Conservation (phyloP, 495 filamentous ascomycete genomes). For the Parmelia sp. region DNA sequence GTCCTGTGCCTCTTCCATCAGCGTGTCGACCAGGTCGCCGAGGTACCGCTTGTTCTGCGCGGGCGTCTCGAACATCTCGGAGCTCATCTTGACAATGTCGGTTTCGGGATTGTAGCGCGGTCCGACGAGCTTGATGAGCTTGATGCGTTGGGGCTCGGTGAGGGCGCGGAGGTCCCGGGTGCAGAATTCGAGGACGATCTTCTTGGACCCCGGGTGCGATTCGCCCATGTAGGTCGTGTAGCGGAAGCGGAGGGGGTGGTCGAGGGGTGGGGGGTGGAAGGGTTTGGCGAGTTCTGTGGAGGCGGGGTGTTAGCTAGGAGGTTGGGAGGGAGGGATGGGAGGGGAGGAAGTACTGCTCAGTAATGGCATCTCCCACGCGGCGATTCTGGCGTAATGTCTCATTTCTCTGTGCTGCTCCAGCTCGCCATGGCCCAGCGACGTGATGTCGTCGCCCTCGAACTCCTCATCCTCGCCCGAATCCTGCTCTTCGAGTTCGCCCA, state of each 20-base stretch:
- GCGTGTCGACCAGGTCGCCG: conserved; percentile 62
- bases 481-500: conserved; percentile 49
- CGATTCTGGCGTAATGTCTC: conserved; percentile 77
- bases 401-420: conserved; percentile 85
- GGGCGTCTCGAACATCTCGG: conserved; percentile 77
- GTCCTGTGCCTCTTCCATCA: conserved; percentile 75
- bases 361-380: conserved; percentile 94
- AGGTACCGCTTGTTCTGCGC: conserved; percentile 97
- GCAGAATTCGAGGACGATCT: conserved; percentile 87
- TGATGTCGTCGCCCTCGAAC: conserved; percentile 74
- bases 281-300: conserved; percentile 68
- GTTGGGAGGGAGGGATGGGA: background rate
- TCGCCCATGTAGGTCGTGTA: conserved; percentile 98
- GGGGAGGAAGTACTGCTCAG: conserved; percentile 61
- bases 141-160: conserved; percentile 58
- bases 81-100: conserved; percentile 80
- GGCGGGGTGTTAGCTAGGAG: background rate
- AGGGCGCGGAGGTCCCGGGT: conserved; percentile 59
- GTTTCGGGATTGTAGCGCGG: conserved; percentile 85
- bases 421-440: conserved; percentile 71
- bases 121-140: conserved; percentile 82
- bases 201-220: conserved; percentile 79
- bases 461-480: conserved; percentile 50
- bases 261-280: conserved; percentile 62
- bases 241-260: conserved; percentile 76